Evolutionary conservation across 2,329 filamentous ascomycete species (phyloP).

Genomic region (Ophiostoma tasmaniense): DNA sequence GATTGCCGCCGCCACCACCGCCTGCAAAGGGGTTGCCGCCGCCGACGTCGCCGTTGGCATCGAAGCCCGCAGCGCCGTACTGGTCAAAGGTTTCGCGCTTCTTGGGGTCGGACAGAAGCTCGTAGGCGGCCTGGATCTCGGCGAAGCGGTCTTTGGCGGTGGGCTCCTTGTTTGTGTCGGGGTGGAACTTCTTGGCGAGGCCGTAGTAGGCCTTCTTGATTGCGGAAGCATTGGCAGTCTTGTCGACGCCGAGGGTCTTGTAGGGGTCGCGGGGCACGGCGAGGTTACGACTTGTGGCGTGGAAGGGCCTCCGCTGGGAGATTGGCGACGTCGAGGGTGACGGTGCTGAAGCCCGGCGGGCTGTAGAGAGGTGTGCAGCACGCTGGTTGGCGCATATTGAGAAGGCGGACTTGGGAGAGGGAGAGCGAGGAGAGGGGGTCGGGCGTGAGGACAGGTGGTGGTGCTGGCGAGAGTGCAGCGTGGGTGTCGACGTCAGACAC

Average conservation of each 20-base stretch:
- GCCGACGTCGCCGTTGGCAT: slow-evolving; percentile 61
- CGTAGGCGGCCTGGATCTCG: slow-evolving; percentile 89
- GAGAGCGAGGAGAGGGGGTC: background rate
- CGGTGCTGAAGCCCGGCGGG: background rate
- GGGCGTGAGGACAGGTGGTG: background rate
- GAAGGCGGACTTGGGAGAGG: background rate
- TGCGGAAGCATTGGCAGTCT: slow-evolving; percentile 69
- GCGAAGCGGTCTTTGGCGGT: slow-evolving; percentile 90
- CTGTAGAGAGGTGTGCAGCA: background rate
- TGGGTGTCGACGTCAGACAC: slow-evolving; percentile 24
- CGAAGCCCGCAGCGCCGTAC: slow-evolving; percentile 80
- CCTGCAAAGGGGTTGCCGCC: slow-evolving; percentile 40
- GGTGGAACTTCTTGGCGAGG: slow-evolving; percentile 93
- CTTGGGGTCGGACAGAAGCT: slow-evolving; percentile 82
- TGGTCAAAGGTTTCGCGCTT: slow-evolving; percentile 91
- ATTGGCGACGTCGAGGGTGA: background rate
- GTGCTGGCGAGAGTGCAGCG: slow-evolving; percentile 17
- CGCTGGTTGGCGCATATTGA: background rate
- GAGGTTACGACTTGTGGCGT: background rate
- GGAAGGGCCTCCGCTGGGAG: slow-evolving; percentile 5
- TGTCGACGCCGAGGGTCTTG: slow-evolving; percentile 72
- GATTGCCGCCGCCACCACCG: slow-evolving; percentile 47
- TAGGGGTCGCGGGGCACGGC: slow-evolving; percentile 64
- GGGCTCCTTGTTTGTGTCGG: slow-evolving; percentile 93
- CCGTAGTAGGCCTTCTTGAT: slow-evolving; percentile 99